These are phyloP conservation scores for carrot (Daucus carota) DNA, from an alignment of 129 eudicot genomes.

Conservation along the genomic window DNA sequence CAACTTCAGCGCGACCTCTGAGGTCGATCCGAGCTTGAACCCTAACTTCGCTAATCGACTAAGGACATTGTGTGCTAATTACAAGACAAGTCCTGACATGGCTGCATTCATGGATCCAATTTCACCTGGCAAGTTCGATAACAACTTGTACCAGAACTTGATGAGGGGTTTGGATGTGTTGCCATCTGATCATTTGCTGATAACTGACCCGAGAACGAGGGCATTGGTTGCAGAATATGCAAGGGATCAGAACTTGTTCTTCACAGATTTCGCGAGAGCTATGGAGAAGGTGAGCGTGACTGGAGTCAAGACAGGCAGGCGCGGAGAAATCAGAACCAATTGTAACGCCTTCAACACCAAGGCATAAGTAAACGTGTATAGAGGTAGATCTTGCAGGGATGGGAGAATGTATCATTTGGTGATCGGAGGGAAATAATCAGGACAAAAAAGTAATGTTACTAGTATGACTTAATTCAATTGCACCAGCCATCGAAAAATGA, in stretches of 20 bases:
- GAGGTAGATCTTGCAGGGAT: not conserved
- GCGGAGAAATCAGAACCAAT: not conserved
- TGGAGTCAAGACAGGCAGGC: conserved; percentile 6
- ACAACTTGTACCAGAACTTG: not conserved
- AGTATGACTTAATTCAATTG: not conserved
- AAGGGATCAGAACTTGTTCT: not conserved
- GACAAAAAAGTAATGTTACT: not conserved
- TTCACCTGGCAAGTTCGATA: not conserved
- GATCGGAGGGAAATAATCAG: not conserved
- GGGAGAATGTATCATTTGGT: not conserved
- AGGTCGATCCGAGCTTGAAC: not conserved
- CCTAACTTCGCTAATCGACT: not conserved
- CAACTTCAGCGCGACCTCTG: not conserved
- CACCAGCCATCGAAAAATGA: too few species aligned
- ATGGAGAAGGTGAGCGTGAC: conserved; percentile 2
- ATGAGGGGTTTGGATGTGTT: not conserved
- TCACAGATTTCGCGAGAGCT: not conserved
- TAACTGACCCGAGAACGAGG: not conserved
- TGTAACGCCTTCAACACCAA: not conserved
- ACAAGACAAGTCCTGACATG: not conserved
- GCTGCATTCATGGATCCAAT: not conserved
- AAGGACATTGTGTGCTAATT: not conserved
- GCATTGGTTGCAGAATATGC: not conserved
- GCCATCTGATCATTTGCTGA: not conserved
- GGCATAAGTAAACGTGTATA: not conserved